Evolutionary conservation across 2,329 filamentous ascomycete genomes (phyloP).

Genomic region (Botrytis aclada): DNA sequence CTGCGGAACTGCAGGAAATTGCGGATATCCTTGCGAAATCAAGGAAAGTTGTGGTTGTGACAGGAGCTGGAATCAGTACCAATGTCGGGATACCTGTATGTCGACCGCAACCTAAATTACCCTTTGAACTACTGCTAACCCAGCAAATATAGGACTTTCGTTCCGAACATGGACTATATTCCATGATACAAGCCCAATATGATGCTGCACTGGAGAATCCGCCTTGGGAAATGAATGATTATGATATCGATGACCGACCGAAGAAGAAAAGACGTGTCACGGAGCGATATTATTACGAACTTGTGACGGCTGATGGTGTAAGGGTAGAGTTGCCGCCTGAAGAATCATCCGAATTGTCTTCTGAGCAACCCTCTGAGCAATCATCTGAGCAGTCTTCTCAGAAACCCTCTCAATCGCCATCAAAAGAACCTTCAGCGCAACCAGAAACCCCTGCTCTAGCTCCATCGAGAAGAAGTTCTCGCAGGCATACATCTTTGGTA

Average conservation of each 20-base stretch:
- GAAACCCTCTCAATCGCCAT: not conserved
- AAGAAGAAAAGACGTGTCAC: slow-evolving; percentile 34
- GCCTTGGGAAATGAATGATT: slow-evolving; percentile 36
- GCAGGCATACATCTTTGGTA: not conserved
- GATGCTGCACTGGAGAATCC: slow-evolving; percentile 48
- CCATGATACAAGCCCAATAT: slow-evolving; percentile 66
- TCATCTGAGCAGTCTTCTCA: slow-evolving; percentile 7
- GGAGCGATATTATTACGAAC: slow-evolving; percentile 35
- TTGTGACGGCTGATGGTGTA: slow-evolving; percentile 34
- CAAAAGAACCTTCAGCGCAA: slow-evolving; percentile 1
- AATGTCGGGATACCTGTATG: slow-evolving; percentile 72
- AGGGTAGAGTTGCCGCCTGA: slow-evolving; percentile 26
- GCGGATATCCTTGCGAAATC: slow-evolving; percentile 63
- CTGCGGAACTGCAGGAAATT: slow-evolving; percentile 54
- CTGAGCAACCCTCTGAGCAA: not conserved
- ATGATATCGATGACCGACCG: slow-evolving; percentile 38
- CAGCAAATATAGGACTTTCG: slow-evolving; percentile 61
- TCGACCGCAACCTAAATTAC: slow-evolving; percentile 8
- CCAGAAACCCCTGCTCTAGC: not conserved
- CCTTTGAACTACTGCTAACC: slow-evolving; percentile 25
- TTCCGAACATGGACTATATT: slow-evolving; percentile 69
- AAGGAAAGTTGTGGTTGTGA: slow-evolving; percentile 67
- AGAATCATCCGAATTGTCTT: not conserved
- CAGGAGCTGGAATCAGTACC: slow-evolving; percentile 71
- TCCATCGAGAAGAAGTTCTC: slow-evolving; percentile 19